Conservation (phyloP, 179 eudicot genomes). For the Nepenthes alata region DNA sequence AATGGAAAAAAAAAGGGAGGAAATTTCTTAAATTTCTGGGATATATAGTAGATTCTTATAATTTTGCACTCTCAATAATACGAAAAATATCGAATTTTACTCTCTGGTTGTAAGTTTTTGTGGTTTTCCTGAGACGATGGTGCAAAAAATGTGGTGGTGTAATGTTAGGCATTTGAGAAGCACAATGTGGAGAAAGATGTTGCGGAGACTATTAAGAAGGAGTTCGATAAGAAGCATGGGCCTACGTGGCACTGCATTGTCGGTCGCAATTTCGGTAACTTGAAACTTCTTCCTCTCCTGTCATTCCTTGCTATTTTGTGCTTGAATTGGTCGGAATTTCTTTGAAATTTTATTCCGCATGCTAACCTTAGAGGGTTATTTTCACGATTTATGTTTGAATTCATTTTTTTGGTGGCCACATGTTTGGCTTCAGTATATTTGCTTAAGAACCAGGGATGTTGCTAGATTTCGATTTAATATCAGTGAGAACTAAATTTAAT, state of each 20-base stretch:
- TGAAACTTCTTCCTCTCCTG: not conserved
- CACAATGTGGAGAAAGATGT: slow-evolving; percentile 88
- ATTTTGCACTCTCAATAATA: not conserved
- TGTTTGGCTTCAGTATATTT: too few relatives aligned
- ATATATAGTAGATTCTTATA: not conserved
- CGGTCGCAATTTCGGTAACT: slow-evolving; percentile 86
- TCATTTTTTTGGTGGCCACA: too few relatives aligned
- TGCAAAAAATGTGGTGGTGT: not conserved
- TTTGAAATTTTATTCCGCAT: too few relatives aligned
- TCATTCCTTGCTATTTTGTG: not conserved
- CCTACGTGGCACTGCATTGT: slow-evolving; percentile 98
- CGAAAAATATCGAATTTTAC: not conserved
- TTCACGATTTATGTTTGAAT: too few relatives aligned
- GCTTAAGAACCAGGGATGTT: too few relatives aligned
- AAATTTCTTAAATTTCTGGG: too few relatives aligned
- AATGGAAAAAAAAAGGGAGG: too few relatives aligned
- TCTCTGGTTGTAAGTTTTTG: slow-evolving; percentile 4
- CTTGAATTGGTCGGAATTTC: too few relatives aligned
- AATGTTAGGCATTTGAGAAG: slow-evolving; percentile 68
- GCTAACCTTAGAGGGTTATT: too few relatives aligned
- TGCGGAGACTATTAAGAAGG: slow-evolving; percentile 85
- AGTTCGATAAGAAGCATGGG: slow-evolving; percentile 80
- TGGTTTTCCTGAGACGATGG: not conserved
- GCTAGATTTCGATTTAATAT: too few relatives aligned
- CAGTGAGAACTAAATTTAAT: too few relatives aligned